Evolutionary conservation across 192 early-diverging fungal genomes (phyloP), one percentile per base, ranked within the genome.

Genomic region (Podila minutissima): DNA sequence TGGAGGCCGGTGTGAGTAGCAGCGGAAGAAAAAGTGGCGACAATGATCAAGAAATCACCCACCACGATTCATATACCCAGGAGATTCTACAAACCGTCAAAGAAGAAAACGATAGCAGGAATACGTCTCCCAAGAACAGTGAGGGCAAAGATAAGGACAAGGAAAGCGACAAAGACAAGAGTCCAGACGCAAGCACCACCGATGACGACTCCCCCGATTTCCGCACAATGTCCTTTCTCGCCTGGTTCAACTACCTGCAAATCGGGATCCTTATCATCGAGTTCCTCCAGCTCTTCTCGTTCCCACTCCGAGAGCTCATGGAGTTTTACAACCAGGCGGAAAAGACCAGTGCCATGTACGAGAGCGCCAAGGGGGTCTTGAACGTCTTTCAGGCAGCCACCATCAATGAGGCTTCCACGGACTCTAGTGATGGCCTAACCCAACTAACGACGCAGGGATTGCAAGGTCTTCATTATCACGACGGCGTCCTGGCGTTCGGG

Each of bases 251-350:
- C 67, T 79, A 89, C 57, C 81, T 96, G 22, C 93, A 96, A 74
- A 86, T 94, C 19, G 72, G 74, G 7, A 93, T 93, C 49, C 77
- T 96, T 1, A 57, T 92, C 33, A 86, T 93, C 26, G 94, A 96
- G 70, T 93, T 96, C 66, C 61, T 96, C 24, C 94, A 96, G 85
- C 82, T 96, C 0, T 74, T 94, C 57, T 91, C 92, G 11, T 96
- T 94, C 58, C 93, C 93, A 11, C 83, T 93, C 17, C 88, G 93
- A 37, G 94, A 96, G 69, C 75, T 96, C 26, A 74, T 93, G 61
- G 75, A 78, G 69, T 78, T 71, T 67, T 78, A 77, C 26, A 70
- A 66, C 63, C 74, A 77, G n/a, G 68, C 69, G 1, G 75, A 70
- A 26, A 78, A 71, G 48, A 78, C 75, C 24, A 64, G 55, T 12